Base-by-base conservation (phyloP, 805 yeast genomes). In the Cyberlindnera mycetangii region DNA sequence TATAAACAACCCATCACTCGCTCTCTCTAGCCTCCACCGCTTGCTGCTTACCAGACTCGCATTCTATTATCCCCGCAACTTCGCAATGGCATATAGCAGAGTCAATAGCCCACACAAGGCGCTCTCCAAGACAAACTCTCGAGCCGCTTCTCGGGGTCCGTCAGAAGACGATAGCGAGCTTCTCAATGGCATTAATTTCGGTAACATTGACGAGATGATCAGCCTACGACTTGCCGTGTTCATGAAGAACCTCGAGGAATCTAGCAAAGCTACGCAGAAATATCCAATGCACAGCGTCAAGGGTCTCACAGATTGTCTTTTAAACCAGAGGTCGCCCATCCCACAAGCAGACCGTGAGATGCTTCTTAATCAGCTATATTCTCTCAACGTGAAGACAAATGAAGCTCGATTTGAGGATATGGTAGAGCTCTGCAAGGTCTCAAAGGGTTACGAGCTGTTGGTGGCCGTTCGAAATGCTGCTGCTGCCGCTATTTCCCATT, bases 171-270 rank as follows among this genome's bases (percentile, higher is more conserved):
- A 53, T 17, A 40, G 50, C 19, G 58, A 55, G 31, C 42, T 52
- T 25, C 28, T 52, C 9, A 46, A 53, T 20, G 56, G 59, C 24
- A 49, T 58, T 34, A 52, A 46, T 20, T 55, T 56, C 36, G 59
- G 54, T 22, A 59, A 59, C 35, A 32, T 59, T 28, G 61, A 59
- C 46, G 60, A 57, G 39, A 36, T 52, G 36, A 50, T 57, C 21
- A 50, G 55, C 16, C 47, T 49, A 7, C 40, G 61, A 18, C 35
- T 59, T n/a, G 58, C 51, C 10, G 47, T 41, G 3, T 42, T 59
- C 30, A 38, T 38, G 54, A 44, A 27, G 43, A 41, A 19, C 44
- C 33, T 20, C 7, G 49, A 45, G 12, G 47, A 39, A 19, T 22
- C 44, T 12, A 37, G 43, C 6, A 49, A 51, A 32, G 37, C 43